A percentile compares a stretch with the other conserved stretches of the same genome.
phyloP scores from a whole-genome alignment of 352 stramenopile genomes.

The Thraustochytrium sp. region DNA sequence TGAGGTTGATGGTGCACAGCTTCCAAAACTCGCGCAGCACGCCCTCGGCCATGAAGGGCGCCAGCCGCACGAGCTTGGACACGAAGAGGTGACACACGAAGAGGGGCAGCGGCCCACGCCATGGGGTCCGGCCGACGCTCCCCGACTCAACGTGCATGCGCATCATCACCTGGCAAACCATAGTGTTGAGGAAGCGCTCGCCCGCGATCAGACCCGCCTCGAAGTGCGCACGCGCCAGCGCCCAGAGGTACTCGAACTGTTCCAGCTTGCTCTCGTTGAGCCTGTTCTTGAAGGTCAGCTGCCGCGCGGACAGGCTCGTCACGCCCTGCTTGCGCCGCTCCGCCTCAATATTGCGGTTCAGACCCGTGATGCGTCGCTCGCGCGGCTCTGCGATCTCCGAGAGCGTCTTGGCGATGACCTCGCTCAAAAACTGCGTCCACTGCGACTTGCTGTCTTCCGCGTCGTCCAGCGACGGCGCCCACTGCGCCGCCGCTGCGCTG shows the following conservation, averaged over 20 bases:
- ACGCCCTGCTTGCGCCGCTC: neutral
- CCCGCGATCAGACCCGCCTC: neutral
- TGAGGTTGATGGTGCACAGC: neutral
- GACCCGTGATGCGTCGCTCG: neutral
- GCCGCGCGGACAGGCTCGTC: neutral
- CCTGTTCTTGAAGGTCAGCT: slow-evolving; percentile 11
- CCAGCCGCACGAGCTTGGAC: neutral
- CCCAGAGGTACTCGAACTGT: neutral
- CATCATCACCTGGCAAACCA: neutral
- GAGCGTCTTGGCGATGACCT: neutral
- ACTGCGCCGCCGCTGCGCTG: neutral
- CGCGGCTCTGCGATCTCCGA: neutral
- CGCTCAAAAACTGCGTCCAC: neutral
- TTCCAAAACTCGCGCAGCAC: neutral
- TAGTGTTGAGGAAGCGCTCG: neutral
- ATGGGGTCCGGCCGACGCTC: neutral
- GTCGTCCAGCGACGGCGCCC: neutral
- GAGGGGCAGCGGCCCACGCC: slow-evolving; percentile 3
- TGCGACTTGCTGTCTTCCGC: neutral
- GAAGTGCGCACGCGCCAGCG: neutral
- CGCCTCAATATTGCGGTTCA: slow-evolving; percentile 23
- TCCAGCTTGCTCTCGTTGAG: slow-evolving; percentile 13
- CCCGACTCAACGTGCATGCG: neutral
- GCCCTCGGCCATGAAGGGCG: neutral
- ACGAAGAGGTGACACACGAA: slow-evolving; percentile 29